Conservation (phyloP, 495 filamentous ascomycete genomes). For the Tuber magnatum region DNA sequence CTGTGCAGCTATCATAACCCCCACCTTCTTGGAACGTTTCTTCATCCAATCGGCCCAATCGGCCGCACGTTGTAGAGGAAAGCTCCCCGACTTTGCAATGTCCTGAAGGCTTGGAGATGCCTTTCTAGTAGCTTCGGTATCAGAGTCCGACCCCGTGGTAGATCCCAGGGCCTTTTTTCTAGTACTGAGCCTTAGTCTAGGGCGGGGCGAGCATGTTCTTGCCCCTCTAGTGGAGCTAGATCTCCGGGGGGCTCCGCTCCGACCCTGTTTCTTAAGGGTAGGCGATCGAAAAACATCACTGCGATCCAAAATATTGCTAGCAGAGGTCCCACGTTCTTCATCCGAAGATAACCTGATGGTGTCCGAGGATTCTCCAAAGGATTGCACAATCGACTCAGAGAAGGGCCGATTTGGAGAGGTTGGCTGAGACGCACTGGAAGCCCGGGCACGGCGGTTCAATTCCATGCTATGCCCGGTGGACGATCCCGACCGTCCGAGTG, state of each 20-base stretch:
- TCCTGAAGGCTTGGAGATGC: conserved; percentile 32
- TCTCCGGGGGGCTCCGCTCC: conserved; percentile 22
- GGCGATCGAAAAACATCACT: conserved; percentile 89
- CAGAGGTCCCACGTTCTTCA: conserved; percentile 48
- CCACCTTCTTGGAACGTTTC: conserved; percentile 67
- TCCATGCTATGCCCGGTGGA: conserved; percentile 55
- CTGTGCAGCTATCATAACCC: conserved; percentile 75
- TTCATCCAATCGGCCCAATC: conserved; percentile 78
- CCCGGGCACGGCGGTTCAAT: conserved; percentile 48
- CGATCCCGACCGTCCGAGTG: conserved; percentile 40
- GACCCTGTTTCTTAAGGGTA: conserved; percentile 48
- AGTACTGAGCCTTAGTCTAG: background rate
- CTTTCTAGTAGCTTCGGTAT: conserved; percentile 24
- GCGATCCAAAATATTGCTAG: conserved; percentile 78
- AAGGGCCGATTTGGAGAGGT: conserved; percentile 45
- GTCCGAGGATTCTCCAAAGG: conserved; percentile 63
- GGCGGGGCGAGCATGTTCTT: background rate
- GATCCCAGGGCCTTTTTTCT: conserved; percentile 15
- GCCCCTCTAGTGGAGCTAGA: conserved; percentile 10
- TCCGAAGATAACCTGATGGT: conserved; percentile 34
- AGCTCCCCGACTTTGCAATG: conserved; percentile 64
- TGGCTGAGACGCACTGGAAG: conserved; percentile 23
- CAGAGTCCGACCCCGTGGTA: conserved; percentile 20
- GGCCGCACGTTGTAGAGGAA: conserved; percentile 78
- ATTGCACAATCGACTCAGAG: conserved; percentile 72